Base-by-base conservation (phyloP, 495 filamentous ascomycete genomes). In the Chaetomidium leptoderma region DNA sequence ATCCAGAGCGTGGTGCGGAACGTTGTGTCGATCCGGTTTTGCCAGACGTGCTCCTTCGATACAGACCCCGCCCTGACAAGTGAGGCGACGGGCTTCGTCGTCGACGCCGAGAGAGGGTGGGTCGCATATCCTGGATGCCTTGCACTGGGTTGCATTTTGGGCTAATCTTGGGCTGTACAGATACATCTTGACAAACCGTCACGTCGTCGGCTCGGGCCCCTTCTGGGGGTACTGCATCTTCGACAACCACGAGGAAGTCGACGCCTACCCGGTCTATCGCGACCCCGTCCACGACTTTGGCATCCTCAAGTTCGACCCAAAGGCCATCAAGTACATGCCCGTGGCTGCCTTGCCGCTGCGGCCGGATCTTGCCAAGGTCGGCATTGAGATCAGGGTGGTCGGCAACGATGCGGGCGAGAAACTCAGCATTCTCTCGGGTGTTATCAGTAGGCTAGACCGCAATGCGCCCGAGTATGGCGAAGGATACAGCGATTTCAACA, bases 401-500 rank as follows among this genome's bases (percentile, higher is more conserved):
- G 93, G 93, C 74, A 99, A 99, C 69, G 93, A 99, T 76, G 93
- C 93, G 39, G 93, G 93, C 47, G 93, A 99, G 69, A 99, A 99
- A 78, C 84, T 99, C 54, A 96, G 91, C 74, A 99, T 99, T 66
- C 78, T 97, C 35, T 97, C 95, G 13, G 93, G 93, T 60, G 92
- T 99, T 27, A 99, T 99, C 67, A 95, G 90, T 77, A 83, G 93
- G 57, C 76, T 97, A 57, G 93, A 99, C 64, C 82, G 93, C 51
- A 99, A 99, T 72, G 93, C 93, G 6, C 93, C 93, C 7, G 93
- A 99, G 64, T 99, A 99, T 63, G 92, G 93, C 35, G 93, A 97
- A 59, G 93, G 93, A 2, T 99, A 99, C 72, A 92, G 92, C 71
- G 93, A 99, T 67, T 99, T 99, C 78, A 99, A 98, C 68, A 98